Percentiles rank a stretch among this genome's conserved stretches.
phyloP scores from a whole-genome alignment of 768 basidiomycete species.

The Kwoniella dendrophila region DNA sequence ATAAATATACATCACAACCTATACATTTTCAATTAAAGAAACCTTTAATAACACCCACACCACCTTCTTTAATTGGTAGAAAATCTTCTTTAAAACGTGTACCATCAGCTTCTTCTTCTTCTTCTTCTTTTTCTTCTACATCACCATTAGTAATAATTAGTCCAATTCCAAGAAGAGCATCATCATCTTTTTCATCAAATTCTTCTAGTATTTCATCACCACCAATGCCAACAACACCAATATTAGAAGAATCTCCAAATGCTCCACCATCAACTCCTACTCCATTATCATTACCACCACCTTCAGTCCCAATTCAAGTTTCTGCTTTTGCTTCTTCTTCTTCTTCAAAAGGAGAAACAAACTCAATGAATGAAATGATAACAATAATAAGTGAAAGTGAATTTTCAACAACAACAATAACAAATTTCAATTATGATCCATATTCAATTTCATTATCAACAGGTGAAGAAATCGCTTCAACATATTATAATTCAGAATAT shows the following conservation, averaged over 20 bases:
- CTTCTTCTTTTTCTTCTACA: background rate
- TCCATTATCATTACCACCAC: conserved; percentile 17
- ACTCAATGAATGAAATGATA: too few species aligned
- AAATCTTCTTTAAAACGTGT: conserved; percentile 18
- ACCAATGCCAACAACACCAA: conserved; percentile 18
- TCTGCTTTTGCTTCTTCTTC: background rate
- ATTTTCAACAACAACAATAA: background rate
- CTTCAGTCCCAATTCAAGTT: background rate
- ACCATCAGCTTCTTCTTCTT: conserved; percentile 3
- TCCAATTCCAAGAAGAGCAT: conserved; percentile 10
- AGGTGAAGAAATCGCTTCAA: conserved; percentile 13
- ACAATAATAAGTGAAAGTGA: background rate
- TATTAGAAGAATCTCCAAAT: conserved; percentile 4
- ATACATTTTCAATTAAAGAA: conserved; percentile 36
- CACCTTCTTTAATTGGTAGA: conserved; percentile 37
- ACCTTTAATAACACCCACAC: conserved; percentile 30
- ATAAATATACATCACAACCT: conserved; percentile 25
- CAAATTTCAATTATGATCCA: conserved; percentile 14
- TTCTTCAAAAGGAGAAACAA: too few species aligned
- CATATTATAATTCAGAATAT: background rate
- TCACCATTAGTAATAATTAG: conserved; percentile 1
- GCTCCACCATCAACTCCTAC: conserved; percentile 13
- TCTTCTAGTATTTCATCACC: conserved; percentile 15
- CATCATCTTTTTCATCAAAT: conserved; percentile 3
- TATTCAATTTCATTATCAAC: conserved; percentile 8